A percentile compares a stretch with the other conserved stretches of the same genome.
Evolutionary conservation across 441 rosid species (phyloP).

Genomic region (Theobroma grandiflorum): DNA sequence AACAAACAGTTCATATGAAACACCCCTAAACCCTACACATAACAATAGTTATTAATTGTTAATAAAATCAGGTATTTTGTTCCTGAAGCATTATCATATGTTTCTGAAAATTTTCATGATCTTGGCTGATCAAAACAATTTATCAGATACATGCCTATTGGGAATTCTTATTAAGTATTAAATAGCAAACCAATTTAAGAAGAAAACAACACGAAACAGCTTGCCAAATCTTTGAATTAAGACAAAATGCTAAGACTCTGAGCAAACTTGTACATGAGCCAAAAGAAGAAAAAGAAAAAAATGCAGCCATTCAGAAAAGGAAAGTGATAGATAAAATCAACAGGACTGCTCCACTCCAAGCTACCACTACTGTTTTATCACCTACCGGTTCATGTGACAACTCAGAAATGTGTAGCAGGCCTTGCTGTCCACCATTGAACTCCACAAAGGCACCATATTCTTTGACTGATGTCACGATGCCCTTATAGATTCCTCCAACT

Average conservation of each 20-base stretch:
- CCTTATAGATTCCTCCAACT: constrained; percentile 90
- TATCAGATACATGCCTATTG: not conserved
- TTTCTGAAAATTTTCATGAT: not conserved
- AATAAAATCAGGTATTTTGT: not conserved
- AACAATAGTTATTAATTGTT: not conserved
- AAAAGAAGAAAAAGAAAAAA: not conserved
- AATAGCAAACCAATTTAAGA: not conserved
- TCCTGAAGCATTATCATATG: not conserved
- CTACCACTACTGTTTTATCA: not conserved
- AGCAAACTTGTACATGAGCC: constrained; percentile 10
- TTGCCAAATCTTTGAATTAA: not conserved
- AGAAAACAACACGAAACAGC: not conserved
- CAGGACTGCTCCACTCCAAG: not conserved
- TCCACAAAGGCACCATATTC: constrained; percentile 98
- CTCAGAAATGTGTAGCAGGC: constrained; percentile 93
- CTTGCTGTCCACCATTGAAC: constrained; percentile 97
- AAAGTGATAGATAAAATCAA: not conserved
- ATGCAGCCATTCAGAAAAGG: constrained; percentile 4
- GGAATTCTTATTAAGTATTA: not conserved
- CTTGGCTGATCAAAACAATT: not conserved
- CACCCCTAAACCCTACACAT: constrained; percentile 4
- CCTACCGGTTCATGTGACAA: constrained; percentile 91
- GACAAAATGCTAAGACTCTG: not conserved
- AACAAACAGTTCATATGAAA: not conserved
- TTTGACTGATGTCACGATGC: constrained; percentile 86